These are phyloP conservation scores for Erythrophleum fordii DNA, from an alignment of 306 rosid species.

Conservation along the genomic window DNA sequence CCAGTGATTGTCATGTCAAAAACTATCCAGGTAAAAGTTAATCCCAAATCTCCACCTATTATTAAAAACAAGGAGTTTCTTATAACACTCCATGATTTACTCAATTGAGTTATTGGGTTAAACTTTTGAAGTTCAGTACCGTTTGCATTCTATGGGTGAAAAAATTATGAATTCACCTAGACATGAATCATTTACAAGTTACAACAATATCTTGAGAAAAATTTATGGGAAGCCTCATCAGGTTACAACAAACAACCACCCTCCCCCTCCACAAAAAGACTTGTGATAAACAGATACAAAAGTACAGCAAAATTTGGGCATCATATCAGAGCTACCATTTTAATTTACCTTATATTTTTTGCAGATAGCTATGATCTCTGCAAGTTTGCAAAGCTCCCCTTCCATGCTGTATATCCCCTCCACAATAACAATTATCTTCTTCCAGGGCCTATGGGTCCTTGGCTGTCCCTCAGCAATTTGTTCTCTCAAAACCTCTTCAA, in stretches of 20 bases:
- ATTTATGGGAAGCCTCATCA: constrained; percentile 1
- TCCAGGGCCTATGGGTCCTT: constrained; percentile 87
- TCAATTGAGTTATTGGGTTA: background rate
- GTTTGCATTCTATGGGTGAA: constrained; percentile 4
- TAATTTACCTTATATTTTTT: constrained; percentile 70
- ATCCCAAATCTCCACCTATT: background rate
- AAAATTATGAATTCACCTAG: background rate
- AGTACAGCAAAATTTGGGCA: background rate
- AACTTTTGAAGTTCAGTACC: background rate
- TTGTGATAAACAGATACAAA: background rate
- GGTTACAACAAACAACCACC: background rate
- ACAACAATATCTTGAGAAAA: background rate
- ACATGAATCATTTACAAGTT: constrained; percentile 2
- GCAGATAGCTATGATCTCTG: constrained; percentile 78
- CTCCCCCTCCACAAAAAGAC: background rate
- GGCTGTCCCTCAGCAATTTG: constrained; percentile 87
- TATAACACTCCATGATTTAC: background rate
- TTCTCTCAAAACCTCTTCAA: constrained; percentile 80
- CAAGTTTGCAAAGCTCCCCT: constrained; percentile 86
- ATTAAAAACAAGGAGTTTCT: background rate
- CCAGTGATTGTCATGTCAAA: background rate
- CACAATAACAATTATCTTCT: constrained; percentile 75
- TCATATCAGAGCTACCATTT: constrained; percentile 6
- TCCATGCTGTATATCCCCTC: constrained; percentile 94
- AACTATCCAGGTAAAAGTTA: background rate